phyloP scores from a whole-genome alignment of 208 protist genomes.

The Strigomonas galati region DNA sequence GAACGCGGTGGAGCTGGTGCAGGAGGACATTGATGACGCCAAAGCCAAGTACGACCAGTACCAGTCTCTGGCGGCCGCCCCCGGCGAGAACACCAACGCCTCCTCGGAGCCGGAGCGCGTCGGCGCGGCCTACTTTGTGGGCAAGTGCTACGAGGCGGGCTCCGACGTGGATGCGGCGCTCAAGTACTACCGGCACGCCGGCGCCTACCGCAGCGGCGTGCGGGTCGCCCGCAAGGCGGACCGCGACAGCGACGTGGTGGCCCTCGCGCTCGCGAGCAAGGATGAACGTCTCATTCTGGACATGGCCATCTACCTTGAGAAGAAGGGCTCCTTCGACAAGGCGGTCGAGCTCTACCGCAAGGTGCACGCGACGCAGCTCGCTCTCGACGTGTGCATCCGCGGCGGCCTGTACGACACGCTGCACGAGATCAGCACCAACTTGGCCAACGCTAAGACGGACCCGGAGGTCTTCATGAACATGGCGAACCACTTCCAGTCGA shows the following conservation, averaged over 20 bases:
- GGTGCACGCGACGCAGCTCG: slow-evolving; percentile 86
- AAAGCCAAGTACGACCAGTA: slow-evolving; percentile 50
- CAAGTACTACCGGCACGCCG: slow-evolving; percentile 87
- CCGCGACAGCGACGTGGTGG: slow-evolving; percentile 67
- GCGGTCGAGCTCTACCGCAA: slow-evolving; percentile 94
- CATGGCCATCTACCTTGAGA: slow-evolving; percentile 86
- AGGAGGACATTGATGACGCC: slow-evolving; percentile 56
- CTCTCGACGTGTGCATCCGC: slow-evolving; percentile 91
- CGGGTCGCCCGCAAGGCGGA: slow-evolving; percentile 77
- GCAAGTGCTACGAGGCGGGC: slow-evolving; percentile 81
- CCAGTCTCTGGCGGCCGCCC: slow-evolving; percentile 33
- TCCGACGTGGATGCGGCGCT: slow-evolving; percentile 68
- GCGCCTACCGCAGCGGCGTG: slow-evolving; percentile 88
- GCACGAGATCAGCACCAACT: slow-evolving; percentile 88
- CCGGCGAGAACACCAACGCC: slow-evolving; percentile 12
- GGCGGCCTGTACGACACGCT: slow-evolving; percentile 90
- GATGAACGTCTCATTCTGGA: slow-evolving; percentile 86
- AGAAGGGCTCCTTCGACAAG: slow-evolving; percentile 83
- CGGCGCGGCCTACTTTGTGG: slow-evolving; percentile 93
- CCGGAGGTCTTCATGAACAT: slow-evolving; percentile 89
- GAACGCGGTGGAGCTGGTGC: slow-evolving; percentile 79
- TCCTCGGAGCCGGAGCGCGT: slow-evolving; percentile 47
- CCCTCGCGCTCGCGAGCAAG: slow-evolving; percentile 69
- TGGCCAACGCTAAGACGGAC: slow-evolving; percentile 74
- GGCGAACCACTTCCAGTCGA: slow-evolving; percentile 89